Evolutionary conservation across 305 asterid species (phyloP), one percentile per base, ranked within the genome.

Genomic region (Striga hermonthica): DNA sequence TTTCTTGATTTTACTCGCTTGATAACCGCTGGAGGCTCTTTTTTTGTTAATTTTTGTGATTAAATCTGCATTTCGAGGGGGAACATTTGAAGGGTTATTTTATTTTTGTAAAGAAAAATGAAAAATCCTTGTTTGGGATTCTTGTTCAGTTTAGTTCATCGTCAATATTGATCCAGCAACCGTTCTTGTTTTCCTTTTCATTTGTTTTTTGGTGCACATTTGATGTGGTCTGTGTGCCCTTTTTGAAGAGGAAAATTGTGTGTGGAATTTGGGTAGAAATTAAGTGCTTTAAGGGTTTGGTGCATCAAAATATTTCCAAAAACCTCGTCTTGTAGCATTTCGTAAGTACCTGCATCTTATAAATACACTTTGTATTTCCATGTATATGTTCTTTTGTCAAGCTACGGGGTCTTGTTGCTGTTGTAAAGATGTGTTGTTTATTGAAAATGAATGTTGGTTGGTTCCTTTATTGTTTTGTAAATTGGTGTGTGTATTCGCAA

Each of bases 181-280:
- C 31, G 65, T 41, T 41, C 10, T 41, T 41, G 2, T 41, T 41
- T 41, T 3, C 10, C 10, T 41, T 5, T 41, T 3, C 10, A 41
- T 41, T 41, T 41, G 10, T 6, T 6, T 6, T 45, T 22, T 22
- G 13, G 4, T 59, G 28, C 31, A 7, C 45, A 41, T 53, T 71
- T 63, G 64, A 41, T 37, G 13, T 37, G 65, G 36, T 57, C 9
- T 59, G 12, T 60, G n/a, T 28, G 45, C 10, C 6, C 28, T 53
- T 44, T 31, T 15, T 54, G 9, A 41, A 55, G 6, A 4, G 40
- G 0, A 43, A 13, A 60, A 15, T 22, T 22, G 1, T 22, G 31
- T 8, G 47, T 41, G 47, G 10, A 41, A 5, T 0, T 39, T 22
- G 31, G 31, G 31, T 22, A 22, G 31, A 22, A 22, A 22, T 22